Evolutionary conservation across 2,329 filamentous ascomycete genomes (phyloP).

Genomic region (Nemania diffusa): DNA sequence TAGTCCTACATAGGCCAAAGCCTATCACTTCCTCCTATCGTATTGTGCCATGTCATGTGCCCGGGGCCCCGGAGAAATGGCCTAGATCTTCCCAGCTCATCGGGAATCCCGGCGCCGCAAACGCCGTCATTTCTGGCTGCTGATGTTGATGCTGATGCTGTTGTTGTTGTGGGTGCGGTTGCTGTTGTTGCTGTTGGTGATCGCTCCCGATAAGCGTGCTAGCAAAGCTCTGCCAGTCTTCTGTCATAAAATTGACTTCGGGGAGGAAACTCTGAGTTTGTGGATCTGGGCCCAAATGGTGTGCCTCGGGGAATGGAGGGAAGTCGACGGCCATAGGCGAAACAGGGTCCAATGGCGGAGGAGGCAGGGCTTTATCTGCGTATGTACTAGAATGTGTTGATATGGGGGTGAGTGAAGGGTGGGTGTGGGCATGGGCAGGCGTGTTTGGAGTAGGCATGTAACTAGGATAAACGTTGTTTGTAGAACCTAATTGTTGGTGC

Average conservation of each 20-base stretch:
- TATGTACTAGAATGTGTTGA: constrained; percentile 31
- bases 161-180: constrained; percentile 9
- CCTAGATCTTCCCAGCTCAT: constrained; percentile 45
- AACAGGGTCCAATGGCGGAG: constrained; percentile 43
- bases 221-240: constrained; percentile 47
- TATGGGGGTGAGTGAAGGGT: constrained; percentile 32
- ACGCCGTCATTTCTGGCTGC: constrained; percentile 24
- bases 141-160: constrained; percentile 23
- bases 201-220: constrained; percentile 39
- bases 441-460: constrained; percentile 28
- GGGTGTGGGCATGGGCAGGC: constrained; percentile 11
- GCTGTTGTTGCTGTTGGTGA: constrained; percentile 9
- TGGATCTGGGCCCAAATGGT: constrained; percentile 13
- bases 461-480: constrained; percentile 21
- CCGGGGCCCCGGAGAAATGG: constrained; percentile 33
- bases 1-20: not conserved
- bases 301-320: constrained; percentile 32
- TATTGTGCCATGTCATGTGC: constrained; percentile 3
- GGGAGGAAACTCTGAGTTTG: constrained; percentile 36
- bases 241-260: constrained; percentile 43
- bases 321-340: constrained; percentile 46
- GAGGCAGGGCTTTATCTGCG: constrained; percentile 46
- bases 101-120: constrained; percentile 38
- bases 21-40: not conserved
- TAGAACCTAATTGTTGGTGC: constrained; percentile 24